phyloP scores from a whole-genome alignment of 768 basidiomycete species.

The Omphalotus guepiniiformis region DNA sequence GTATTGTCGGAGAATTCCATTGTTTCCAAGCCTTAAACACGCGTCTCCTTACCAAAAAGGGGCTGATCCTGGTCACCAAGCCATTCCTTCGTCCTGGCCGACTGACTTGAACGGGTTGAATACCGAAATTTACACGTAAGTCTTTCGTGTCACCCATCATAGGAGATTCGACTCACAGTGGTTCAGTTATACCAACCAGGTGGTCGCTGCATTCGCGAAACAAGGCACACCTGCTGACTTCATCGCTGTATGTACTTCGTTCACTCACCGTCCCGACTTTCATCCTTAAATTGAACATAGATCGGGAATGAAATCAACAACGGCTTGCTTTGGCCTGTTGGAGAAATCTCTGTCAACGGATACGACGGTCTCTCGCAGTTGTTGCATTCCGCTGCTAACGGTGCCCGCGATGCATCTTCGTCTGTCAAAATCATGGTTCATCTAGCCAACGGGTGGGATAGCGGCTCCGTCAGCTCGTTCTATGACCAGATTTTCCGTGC shows the following conservation, averaged over 20 bases:
- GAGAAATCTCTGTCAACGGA: conserved; percentile 47
- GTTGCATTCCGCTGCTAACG: conserved; percentile 54
- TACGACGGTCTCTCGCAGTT: conserved; percentile 53
- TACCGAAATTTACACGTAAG: conserved; percentile 52
- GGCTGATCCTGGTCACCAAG: conserved; percentile 63
- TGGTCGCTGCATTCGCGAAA: conserved; percentile 47
- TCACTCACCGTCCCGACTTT: neutral
- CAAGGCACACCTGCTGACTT: conserved; percentile 54
- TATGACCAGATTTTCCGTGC: conserved; percentile 49
- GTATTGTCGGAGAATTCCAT: conserved; percentile 12
- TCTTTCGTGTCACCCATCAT: neutral
- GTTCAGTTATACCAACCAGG: conserved; percentile 44
- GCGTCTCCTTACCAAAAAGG: conserved; percentile 27
- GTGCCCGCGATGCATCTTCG: conserved; percentile 41
- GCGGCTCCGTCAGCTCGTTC: conserved; percentile 39
- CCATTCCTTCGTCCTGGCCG: conserved; percentile 55
- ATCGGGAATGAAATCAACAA: conserved; percentile 67
- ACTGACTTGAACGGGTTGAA: conserved; percentile 46
- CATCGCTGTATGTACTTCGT: conserved; percentile 34
- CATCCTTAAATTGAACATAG: conserved; percentile 18
- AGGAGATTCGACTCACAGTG: neutral
- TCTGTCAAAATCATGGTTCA: conserved; percentile 51
- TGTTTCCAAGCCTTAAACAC: neutral
- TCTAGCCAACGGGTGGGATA: conserved; percentile 62
- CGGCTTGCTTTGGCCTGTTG: conserved; percentile 59